Conservation (phyloP, 2,329 filamentous ascomycete genomes). For the Ceratocystis albifundus region DNA sequence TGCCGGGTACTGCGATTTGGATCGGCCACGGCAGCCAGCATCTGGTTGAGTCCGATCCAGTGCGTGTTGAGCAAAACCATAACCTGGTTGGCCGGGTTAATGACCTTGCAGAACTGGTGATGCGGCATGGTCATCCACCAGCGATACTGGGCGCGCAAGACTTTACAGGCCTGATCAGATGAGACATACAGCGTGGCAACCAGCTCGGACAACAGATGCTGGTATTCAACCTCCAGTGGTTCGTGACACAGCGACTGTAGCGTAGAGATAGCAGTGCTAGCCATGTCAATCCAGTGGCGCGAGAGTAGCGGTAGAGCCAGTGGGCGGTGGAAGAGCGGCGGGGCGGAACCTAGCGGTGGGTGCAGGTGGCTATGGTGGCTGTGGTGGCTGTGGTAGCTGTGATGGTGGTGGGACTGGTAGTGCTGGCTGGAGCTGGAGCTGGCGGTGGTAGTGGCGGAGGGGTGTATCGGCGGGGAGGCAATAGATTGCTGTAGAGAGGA, state of each 20-base stretch:
- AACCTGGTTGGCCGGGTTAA: conserved; percentile 38
- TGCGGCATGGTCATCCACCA: conserved; percentile 51
- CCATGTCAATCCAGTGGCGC: conserved; percentile 37
- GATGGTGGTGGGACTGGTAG: background rate
- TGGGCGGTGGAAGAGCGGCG: background rate
- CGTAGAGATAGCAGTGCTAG: conserved; percentile 34
- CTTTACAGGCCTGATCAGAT: conserved; percentile 37
- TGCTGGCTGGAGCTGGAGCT: background rate
- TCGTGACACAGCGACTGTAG: conserved; percentile 37
- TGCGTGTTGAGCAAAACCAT: conserved; percentile 41
- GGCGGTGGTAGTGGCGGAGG: background rate
- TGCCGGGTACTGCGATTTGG: conserved; percentile 23
- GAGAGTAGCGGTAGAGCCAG: conserved; percentile 35
- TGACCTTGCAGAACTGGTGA: conserved; percentile 39
- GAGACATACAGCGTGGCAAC: conserved; percentile 42
- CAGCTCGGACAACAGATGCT: conserved; percentile 36
- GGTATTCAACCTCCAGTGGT: conserved; percentile 38
- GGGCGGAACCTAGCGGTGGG: background rate
- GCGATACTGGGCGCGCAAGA: conserved; percentile 40
- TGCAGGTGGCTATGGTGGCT: background rate
- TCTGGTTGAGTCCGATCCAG: conserved; percentile 44
- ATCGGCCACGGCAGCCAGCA: conserved; percentile 41
- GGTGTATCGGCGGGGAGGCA: background rate
- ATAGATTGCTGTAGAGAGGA: background rate
- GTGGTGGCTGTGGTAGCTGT: background rate